Evolutionary conservation across 108 stramenopile genomes (phyloP).

Genomic region (Cyclostephanos tholiformis): DNA sequence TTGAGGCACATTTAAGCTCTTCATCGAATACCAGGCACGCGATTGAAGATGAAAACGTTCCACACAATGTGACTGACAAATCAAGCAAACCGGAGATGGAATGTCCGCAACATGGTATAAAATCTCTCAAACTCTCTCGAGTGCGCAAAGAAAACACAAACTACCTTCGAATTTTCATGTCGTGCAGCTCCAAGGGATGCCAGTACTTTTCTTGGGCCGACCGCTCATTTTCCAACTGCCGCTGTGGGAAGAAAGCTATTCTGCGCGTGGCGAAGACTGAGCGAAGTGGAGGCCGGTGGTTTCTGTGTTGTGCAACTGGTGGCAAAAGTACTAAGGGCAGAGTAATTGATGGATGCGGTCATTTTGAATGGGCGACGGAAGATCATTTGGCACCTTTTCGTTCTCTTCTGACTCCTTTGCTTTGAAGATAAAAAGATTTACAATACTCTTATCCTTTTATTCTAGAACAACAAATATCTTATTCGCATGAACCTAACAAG

Average conservation of each 20-base stretch:
- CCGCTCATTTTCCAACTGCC: conserved; percentile 47
- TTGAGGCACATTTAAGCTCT: neutral
- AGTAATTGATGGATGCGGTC: conserved; percentile 32
- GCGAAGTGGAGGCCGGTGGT: conserved; percentile 62
- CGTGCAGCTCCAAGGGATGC: conserved; percentile 49
- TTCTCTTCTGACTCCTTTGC: conserved; percentile 35
- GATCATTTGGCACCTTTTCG: conserved; percentile 35
- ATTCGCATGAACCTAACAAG: neutral
- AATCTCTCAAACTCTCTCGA: conserved; percentile 33
- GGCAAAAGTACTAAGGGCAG: conserved; percentile 14
- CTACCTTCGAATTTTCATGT: conserved; percentile 52
- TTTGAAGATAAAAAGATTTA: conserved; percentile 17
- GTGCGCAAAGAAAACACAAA: conserved; percentile 50
- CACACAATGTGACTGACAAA: conserved; percentile 8
- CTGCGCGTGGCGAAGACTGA: conserved; percentile 62
- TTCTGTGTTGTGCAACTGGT: conserved; percentile 52
- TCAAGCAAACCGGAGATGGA: neutral
- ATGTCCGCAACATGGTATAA: conserved; percentile 66
- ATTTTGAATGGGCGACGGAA: conserved; percentile 47
- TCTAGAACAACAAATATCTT: neutral
- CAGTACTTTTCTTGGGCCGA: conserved; percentile 72
- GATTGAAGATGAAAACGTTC: neutral
- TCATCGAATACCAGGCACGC: neutral
- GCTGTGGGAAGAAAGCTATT: conserved; percentile 41
- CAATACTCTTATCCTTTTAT: too few relatives aligned